phyloP scores from a whole-genome alignment of 495 filamentous ascomycete species.

The Penicillium arizonense region DNA sequence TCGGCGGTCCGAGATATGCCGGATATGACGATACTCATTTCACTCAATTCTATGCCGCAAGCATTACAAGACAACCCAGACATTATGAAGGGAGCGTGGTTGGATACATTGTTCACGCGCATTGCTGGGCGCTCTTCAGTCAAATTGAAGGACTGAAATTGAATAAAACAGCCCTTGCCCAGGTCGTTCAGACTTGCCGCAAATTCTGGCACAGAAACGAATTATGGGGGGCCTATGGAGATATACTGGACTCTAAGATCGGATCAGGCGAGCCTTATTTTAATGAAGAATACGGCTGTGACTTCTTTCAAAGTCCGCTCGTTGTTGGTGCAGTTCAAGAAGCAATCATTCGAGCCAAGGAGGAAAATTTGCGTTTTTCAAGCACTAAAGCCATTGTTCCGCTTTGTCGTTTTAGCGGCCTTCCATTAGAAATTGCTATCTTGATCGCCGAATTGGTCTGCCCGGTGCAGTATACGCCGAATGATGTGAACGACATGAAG shows the following conservation, averaged over 20 bases:
- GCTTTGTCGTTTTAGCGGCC: not conserved
- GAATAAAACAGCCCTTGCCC: not conserved
- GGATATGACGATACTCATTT: not conserved
- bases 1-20: not conserved
- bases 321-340: conserved; percentile 4
- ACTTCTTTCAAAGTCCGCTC: conserved; percentile 9
- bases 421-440: conserved; percentile 6
- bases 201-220: not conserved
- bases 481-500: not conserved
- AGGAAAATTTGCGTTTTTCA: not conserved
- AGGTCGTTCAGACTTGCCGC: conserved; percentile 1
- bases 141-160: not conserved
- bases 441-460: conserved; percentile 9
- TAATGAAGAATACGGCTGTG: not conserved
- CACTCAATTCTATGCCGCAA: conserved; percentile 3
- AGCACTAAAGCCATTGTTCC: not conserved
- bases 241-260: not conserved
- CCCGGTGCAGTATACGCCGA: not conserved
- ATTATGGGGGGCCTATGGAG: not conserved
- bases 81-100: not conserved
- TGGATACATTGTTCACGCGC: conserved; percentile 5
- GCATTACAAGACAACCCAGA: not conserved
- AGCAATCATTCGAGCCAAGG: not conserved
- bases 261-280: not conserved
- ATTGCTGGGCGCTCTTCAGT: conserved; percentile 5